A percentile compares a stretch with the other conserved stretches of the same genome.
phyloP scores from a whole-genome alignment of 2,329 filamentous ascomycete genomes.

The Phialocephala subalpina region DNA sequence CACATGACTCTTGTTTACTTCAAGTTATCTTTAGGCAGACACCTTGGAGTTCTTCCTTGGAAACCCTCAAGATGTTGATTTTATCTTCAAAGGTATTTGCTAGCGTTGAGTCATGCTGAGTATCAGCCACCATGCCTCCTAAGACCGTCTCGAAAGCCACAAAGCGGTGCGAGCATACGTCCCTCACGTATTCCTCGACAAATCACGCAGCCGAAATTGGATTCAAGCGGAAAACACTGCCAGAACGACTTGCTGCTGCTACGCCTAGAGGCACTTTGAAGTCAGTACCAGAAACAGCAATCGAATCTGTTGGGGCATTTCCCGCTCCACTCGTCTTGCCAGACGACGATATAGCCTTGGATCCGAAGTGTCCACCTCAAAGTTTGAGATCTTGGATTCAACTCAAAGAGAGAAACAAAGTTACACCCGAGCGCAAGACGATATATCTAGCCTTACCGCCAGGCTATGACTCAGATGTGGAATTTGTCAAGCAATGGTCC shows the following conservation, averaged over 20 bases:
- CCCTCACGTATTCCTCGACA: conserved; percentile 4
- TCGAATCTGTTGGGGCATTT: conserved; percentile 24
- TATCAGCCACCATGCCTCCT: conserved; percentile 1
- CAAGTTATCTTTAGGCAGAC: not conserved
- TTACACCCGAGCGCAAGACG: conserved; percentile 30
- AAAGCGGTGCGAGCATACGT: conserved; percentile 5
- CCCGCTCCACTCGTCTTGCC: conserved; percentile 38
- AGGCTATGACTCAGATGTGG: conserved; percentile 16
- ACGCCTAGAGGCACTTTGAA: conserved; percentile 12
- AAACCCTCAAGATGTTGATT: not conserved
- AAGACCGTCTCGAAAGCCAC: not conserved
- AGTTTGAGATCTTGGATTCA: conserved; percentile 36
- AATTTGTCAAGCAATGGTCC: conserved; percentile 24
- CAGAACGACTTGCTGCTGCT: conserved; percentile 43
- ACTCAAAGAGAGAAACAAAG: conserved; percentile 33
- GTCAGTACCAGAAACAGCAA: not conserved
- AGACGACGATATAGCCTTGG: conserved; percentile 35
- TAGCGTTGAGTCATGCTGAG: not conserved
- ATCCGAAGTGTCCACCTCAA: conserved; percentile 34
- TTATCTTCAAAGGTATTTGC: not conserved
- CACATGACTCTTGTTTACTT: conserved; percentile 2
- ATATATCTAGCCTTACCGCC: conserved; percentile 39
- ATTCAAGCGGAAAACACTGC: conserved; percentile 16
- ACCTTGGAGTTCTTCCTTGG: not conserved
- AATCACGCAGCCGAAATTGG: conserved; percentile 17